phyloP scores from a whole-genome alignment of 2,329 filamentous ascomycete species.

The Aureobasidium sp. region DNA sequence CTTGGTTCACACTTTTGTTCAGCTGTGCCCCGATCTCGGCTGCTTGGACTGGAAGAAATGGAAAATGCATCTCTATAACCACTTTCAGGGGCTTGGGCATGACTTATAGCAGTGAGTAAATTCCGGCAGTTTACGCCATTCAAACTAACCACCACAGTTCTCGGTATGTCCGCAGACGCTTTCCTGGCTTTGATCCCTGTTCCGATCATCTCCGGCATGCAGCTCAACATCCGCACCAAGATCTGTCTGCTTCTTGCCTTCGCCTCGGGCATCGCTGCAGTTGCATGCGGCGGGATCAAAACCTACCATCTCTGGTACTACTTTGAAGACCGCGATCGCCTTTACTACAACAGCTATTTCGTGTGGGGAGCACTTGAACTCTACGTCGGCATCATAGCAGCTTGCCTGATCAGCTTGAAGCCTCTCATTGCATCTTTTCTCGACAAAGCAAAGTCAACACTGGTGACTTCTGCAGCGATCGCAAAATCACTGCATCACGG shows the following conservation, averaged over 20 bases:
- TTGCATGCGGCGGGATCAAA: constrained; percentile 39
- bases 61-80: constrained; percentile 37
- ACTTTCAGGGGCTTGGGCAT: constrained; percentile 41
- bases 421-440: constrained; percentile 34
- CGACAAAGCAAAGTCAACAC: constrained; percentile 24
- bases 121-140: constrained; percentile 15
- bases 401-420: constrained; percentile 38
- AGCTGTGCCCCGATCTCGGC: constrained; percentile 41
- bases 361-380: constrained; percentile 43
- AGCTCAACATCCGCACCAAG: constrained; percentile 38
- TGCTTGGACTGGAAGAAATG: constrained; percentile 35
- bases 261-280: constrained; percentile 36
- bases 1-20: constrained; percentile 42
- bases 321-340: constrained; percentile 31
- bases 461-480: background rate
- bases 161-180: constrained; percentile 36
- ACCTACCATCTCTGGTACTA: constrained; percentile 33
- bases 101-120: constrained; percentile 36
- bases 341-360: constrained; percentile 34
- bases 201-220: constrained; percentile 37
- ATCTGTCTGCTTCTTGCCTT: constrained; percentile 32
- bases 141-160: constrained; percentile 21
- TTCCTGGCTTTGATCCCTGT: constrained; percentile 38
- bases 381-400: constrained; percentile 38
- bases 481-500: background rate